Evolutionary conservation across 495 filamentous ascomycete genomes (phyloP).

Genomic region (Penicillium dipodomyicola): DNA sequence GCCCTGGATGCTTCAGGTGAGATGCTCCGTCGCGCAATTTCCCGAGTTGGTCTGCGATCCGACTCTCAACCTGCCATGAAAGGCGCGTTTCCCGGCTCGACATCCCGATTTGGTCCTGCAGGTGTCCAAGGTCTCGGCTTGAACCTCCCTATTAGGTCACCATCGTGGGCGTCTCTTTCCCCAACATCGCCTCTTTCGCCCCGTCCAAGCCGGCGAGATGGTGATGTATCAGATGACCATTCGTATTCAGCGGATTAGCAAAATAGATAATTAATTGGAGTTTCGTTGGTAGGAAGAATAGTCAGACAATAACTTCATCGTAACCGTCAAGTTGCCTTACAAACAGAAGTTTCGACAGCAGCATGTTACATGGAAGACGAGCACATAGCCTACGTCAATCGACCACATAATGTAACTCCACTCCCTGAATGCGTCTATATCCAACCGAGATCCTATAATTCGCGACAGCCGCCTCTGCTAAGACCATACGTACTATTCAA

Average conservation of each 20-base stretch:
- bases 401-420: no score
- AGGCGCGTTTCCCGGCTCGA: constrained; percentile 22
- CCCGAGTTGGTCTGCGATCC: constrained; percentile 55
- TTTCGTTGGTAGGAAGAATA: background rate
- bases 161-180: constrained; percentile 42
- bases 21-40: constrained; percentile 75
- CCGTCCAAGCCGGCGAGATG: constrained; percentile 20
- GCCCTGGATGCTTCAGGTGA: constrained; percentile 85
- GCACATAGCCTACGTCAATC: no score
- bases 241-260: constrained; percentile 16
- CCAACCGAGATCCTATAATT: no score
- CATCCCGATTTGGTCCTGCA: constrained; percentile 27
- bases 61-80: constrained; percentile 18
- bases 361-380: no score
- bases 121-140: constrained; percentile 43
- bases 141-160: constrained; percentile 33
- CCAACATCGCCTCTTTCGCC: constrained; percentile 33
- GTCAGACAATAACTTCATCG: background rate
- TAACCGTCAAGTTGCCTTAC: background rate
- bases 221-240: constrained; percentile 24
- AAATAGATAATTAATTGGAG: constrained; percentile 16
- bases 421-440: no score
- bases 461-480: no score
- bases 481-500: background rate
- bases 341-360: no score